phyloP scores from a whole-genome alignment of 2,329 filamentous ascomycete genomes.

The Penicillium sp. region DNA sequence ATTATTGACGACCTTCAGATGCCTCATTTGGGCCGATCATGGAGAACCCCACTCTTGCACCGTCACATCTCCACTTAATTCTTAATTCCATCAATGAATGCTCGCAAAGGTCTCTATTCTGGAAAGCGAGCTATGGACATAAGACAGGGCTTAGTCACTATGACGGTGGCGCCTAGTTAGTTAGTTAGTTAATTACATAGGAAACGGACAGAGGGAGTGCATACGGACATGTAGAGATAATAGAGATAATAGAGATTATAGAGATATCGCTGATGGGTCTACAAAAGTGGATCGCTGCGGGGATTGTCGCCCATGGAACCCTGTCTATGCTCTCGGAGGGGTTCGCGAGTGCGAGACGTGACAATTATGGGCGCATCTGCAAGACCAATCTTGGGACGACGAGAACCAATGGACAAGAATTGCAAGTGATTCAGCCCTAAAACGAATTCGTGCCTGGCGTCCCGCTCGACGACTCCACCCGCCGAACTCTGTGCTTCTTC shows the following conservation, averaged over 20 bases:
- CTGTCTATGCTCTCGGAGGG: background rate
- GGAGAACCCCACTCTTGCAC: background rate
- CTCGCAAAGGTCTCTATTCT: no score
- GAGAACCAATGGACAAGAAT: background rate
- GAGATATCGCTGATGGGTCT: no score
- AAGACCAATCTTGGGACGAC: background rate
- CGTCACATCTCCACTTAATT: background rate
- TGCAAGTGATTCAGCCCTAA: conserved; percentile 9
- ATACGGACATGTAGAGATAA: no score
- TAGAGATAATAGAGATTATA: no score
- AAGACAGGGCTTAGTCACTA: background rate
- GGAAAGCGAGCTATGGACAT: background rate
- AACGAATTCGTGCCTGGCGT: background rate
- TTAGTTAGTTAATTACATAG: no score
- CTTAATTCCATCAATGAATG: background rate
- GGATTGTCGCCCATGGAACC: background rate
- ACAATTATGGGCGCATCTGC: background rate
- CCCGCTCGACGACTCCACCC: conserved; percentile 1
- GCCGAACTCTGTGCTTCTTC: background rate
- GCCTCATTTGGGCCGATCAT: background rate
- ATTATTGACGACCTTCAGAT: background rate
- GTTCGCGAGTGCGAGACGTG: background rate
- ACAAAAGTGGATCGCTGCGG: background rate
- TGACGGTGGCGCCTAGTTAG: background rate
- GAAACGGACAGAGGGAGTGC: background rate